These are phyloP conservation scores for Diophrys appendiculata DNA, from an alignment of 73 alveolate genomes.

Conservation along the genomic window DNA sequence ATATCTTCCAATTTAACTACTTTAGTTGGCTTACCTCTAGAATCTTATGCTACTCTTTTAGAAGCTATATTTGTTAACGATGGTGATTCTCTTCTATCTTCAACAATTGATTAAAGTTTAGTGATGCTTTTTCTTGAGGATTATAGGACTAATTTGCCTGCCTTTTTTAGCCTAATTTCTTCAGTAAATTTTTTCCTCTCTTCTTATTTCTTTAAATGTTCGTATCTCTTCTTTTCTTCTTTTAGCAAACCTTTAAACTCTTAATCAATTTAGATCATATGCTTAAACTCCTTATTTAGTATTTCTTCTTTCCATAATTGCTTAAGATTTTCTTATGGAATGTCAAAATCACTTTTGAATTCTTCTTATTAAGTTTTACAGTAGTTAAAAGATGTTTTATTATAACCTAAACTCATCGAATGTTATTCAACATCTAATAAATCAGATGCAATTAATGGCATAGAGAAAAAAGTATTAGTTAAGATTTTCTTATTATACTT, in stretches of 20 bases:
- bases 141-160: background rate
- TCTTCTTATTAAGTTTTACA: background rate
- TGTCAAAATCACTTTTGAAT: background rate
- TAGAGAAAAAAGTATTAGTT: background rate
- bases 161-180: background rate
- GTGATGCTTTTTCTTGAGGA: background rate
- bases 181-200: background rate
- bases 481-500: background rate
- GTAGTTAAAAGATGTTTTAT: background rate
- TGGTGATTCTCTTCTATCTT: too few species aligned
- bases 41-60: too few species aligned
- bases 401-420: background rate
- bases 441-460: background rate
- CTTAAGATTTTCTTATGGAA: background rate
- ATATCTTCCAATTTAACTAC: too few species aligned
- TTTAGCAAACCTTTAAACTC: background rate
- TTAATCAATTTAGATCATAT: background rate
- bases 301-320: background rate
- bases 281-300: background rate
- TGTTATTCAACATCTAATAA: background rate
- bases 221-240: background rate
- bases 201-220: background rate
- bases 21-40: too few species aligned
- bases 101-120: background rate
- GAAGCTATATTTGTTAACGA: too few species aligned